Evolutionary conservation across 78 protist genomes (phyloP).

Genomic region (Dictyostelium purpureum): DNA sequence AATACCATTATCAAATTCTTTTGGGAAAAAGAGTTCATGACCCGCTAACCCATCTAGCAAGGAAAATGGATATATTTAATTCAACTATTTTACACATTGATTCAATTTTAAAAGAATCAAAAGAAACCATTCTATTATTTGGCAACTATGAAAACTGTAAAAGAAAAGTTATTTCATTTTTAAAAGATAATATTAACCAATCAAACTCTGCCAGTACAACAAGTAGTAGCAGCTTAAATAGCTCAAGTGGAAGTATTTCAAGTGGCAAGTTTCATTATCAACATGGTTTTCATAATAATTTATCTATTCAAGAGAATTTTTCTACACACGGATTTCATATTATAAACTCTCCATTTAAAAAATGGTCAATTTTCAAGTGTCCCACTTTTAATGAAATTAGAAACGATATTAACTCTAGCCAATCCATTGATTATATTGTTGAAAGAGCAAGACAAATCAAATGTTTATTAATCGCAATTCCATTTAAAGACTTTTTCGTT

Average conservation of each 20-base stretch:
- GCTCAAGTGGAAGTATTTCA: neutral
- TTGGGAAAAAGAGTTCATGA: neutral
- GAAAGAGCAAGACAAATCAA: neutral
- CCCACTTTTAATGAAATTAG: constrained; percentile 14
- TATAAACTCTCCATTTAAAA: neutral
- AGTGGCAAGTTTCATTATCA: neutral
- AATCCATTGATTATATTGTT: constrained; percentile 4
- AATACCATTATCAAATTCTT: neutral
- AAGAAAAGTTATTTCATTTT: neutral
- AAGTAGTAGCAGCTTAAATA: neutral
- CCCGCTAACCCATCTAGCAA: neutral
- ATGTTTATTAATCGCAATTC: constrained; percentile 1
- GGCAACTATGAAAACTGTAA: constrained; percentile 12
- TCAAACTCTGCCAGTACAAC: neutral
- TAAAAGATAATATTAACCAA: constrained; percentile 3
- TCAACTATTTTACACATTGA: neutral
- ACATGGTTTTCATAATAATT: neutral
- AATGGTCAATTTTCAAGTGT: constrained; percentile 1
- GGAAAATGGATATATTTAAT: neutral
- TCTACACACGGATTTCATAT: constrained; percentile 8
- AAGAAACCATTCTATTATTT: neutral
- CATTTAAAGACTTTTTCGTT: constrained; percentile 2
- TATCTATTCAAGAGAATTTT: constrained; percentile 12
- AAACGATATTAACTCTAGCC: neutral
- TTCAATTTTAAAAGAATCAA: constrained; percentile 7